Evolutionary conservation across 1,284 basidiomycete species (phyloP).

Genomic region (Tremellales sp.): DNA sequence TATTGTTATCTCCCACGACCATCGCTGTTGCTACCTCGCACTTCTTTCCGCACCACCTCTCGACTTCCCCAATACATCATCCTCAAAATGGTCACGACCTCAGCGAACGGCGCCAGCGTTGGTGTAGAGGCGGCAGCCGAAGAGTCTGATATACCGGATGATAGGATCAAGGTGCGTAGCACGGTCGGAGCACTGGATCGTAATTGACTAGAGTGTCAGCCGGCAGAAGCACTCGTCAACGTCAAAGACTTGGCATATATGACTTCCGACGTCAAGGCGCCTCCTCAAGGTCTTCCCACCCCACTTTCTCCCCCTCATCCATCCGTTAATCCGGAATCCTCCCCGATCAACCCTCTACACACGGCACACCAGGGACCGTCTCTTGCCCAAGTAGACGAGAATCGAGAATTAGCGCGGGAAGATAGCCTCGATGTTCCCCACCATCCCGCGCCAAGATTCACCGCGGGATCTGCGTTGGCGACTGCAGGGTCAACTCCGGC

Average conservation of each 20-base stretch:
- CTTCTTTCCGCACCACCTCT: too few relatives aligned
- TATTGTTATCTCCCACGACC: too few relatives aligned
- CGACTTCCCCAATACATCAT: too few relatives aligned
- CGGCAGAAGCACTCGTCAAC: slow-evolving; percentile 15
- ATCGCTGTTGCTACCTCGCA: too few relatives aligned
- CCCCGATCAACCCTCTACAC: slow-evolving; percentile 6
- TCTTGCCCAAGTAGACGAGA: slow-evolving; percentile 4
- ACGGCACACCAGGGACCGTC: slow-evolving; percentile 8
- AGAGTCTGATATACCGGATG: slow-evolving; percentile 23
- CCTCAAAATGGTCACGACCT: slow-evolving; percentile 9
- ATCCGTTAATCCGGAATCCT: slow-evolving; percentile 13
- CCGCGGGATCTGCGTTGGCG: slow-evolving; percentile 1
- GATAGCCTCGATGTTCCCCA: slow-evolving; percentile 5
- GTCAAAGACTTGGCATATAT: slow-evolving; percentile 20
- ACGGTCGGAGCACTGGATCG: neutral
- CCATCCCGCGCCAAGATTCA: slow-evolving; percentile 3
- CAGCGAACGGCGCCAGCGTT: slow-evolving; percentile 9
- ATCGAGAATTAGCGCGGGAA: neutral
- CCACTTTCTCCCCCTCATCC: slow-evolving; percentile 5
- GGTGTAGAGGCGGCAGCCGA: slow-evolving; percentile 25
- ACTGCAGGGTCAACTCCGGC: neutral
- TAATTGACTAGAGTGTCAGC: neutral
- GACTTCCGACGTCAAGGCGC: neutral
- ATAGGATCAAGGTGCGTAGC: slow-evolving; percentile 19
- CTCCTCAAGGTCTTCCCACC: slow-evolving; percentile 9